A percentile compares a stretch with the other conserved stretches of the same genome.
Conservation (phyloP, 768 basidiomycete species). For the Pleurotus salmoneostramineus region DNA sequence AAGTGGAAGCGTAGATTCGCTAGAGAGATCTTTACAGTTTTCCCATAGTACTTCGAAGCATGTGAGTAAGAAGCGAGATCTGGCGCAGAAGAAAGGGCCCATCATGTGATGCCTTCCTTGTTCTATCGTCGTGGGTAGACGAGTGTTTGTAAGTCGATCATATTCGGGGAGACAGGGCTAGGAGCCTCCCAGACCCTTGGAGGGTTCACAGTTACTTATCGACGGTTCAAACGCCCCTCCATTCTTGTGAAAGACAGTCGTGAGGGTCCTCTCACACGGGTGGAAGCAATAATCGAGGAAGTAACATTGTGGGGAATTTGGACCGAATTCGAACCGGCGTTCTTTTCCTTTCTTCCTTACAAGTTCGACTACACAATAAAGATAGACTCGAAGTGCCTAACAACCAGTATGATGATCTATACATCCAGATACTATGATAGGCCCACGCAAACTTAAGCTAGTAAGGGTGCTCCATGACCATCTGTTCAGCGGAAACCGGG, state of each 20-base stretch:
- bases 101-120: background rate
- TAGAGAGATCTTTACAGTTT: no score
- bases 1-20: no score
- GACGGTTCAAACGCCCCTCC: background rate
- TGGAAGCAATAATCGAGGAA: slow-evolving; percentile 8
- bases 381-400: background rate
- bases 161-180: background rate
- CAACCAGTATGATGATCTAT: background rate
- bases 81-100: no score
- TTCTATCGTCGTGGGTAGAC: background rate
- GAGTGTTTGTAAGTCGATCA: background rate
- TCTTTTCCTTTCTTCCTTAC: background rate
- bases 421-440: background rate
- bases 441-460: background rate
- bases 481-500: background rate
- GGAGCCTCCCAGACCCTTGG: background rate
- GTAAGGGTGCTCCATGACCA: background rate
- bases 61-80: no score
- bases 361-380: background rate
- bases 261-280: background rate
- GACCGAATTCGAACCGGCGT: background rate
- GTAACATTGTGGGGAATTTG: background rate
- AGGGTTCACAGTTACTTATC: background rate
- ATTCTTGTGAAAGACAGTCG: slow-evolving; percentile 5
- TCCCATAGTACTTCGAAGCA: no score